Percentiles rank a stretch among this genome's conserved stretches.
Conservation (phyloP, 1,284 basidiomycete species). For the Cryptococcus amylolentus region DNA sequence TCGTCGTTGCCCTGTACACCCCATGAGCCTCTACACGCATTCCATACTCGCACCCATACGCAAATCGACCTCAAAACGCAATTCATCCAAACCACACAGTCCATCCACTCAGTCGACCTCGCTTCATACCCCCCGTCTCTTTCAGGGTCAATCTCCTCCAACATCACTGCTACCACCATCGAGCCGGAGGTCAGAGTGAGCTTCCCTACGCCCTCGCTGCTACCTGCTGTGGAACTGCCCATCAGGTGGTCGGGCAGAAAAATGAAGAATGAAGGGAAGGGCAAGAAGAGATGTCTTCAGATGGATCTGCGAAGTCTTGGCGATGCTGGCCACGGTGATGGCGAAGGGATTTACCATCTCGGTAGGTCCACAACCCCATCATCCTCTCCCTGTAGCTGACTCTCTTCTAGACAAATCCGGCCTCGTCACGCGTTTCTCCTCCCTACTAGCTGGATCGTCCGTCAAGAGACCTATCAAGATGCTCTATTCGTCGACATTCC, state of each 20-base stretch:
- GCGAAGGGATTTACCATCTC: slow-evolving; percentile 22
- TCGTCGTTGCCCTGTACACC: neutral
- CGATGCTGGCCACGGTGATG: slow-evolving; percentile 6
- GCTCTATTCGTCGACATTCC: slow-evolving; percentile 78
- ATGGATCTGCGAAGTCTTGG: slow-evolving; percentile 34
- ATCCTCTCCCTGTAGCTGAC: neutral
- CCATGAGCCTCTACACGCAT: neutral
- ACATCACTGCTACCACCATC: neutral
- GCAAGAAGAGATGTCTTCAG: slow-evolving; percentile 45
- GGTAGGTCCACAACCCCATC: slow-evolving; percentile 17
- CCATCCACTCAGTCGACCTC: no score
- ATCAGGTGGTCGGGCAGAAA: slow-evolving; percentile 6
- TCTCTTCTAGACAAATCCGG: slow-evolving; percentile 51
- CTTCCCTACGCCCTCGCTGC: neutral
- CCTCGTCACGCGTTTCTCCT: slow-evolving; percentile 69
- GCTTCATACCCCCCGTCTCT: neutral
- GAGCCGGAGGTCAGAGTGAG: neutral
- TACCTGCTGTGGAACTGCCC: neutral
- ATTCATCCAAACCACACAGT: neutral
- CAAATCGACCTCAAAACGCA: neutral
- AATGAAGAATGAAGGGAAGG: slow-evolving; percentile 6
- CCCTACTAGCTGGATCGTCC: slow-evolving; percentile 56
- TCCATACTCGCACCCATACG: no score
- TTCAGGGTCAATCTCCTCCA: neutral
- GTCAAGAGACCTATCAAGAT: slow-evolving; percentile 66